Evolutionary conservation across 495 filamentous ascomycete species (phyloP).

Genomic region (Hyaloscypha variabilis): DNA sequence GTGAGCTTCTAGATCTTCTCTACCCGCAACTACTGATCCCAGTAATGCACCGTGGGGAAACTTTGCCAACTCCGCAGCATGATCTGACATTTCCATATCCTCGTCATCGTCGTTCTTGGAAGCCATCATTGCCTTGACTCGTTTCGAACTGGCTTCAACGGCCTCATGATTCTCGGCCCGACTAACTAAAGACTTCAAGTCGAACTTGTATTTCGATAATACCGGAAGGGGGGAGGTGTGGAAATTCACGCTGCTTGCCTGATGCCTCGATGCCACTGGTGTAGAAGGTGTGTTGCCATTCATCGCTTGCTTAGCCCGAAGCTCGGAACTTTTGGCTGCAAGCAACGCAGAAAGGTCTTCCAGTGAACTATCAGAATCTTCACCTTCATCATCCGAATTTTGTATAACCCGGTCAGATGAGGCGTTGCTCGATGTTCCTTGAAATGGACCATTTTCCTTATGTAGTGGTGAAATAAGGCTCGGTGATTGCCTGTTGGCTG

Average conservation of each 20-base stretch:
- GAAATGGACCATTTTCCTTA: conserved; percentile 17
- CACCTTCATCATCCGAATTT: conserved; percentile 71
- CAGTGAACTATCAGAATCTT: conserved; percentile 49
- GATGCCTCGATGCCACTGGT: conserved; percentile 28
- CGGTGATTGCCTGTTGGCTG: conserved; percentile 15
- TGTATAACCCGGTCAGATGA: conserved; percentile 53
- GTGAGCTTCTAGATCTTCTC: conserved; percentile 44
- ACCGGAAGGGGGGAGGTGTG: conserved; percentile 46
- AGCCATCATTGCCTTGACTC: conserved; percentile 47
- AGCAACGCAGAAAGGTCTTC: conserved; percentile 26
- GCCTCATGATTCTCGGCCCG: conserved; percentile 59
- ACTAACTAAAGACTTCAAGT: conserved; percentile 65
- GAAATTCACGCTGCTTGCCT: conserved; percentile 22
- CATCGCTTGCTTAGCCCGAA: conserved; percentile 47
- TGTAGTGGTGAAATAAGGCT: not conserved
- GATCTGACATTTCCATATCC: not conserved
- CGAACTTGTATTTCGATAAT: conserved; percentile 64
- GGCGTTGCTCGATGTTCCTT: conserved; percentile 1
- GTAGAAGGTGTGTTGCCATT: conserved; percentile 29
- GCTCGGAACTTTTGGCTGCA: conserved; percentile 37
- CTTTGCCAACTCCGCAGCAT: not conserved
- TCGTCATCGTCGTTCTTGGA: conserved; percentile 35
- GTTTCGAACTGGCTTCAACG: conserved; percentile 58
- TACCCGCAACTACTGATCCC: conserved; percentile 24
- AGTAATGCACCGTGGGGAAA: conserved; percentile 20